phyloP scores from a whole-genome alignment of 106 monocot genomes.

The Cymbidium sinense region DNA sequence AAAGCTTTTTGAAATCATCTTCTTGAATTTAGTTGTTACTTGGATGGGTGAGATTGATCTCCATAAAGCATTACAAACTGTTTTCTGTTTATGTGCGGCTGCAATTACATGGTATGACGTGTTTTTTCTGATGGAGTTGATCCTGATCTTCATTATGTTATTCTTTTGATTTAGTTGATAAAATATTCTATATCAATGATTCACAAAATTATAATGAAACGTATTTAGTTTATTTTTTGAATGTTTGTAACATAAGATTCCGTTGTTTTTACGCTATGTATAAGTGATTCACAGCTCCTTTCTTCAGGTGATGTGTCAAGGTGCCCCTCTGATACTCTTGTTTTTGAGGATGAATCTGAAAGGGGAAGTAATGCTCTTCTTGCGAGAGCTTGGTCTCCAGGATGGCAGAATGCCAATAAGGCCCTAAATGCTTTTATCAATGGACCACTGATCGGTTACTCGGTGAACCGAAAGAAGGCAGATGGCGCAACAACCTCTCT shows the following conservation, averaged over 20 bases:
- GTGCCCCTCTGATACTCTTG: constrained; percentile 57
- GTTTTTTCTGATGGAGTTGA: not conserved
- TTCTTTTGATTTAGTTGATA: not conserved
- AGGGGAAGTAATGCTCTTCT: constrained; percentile 90
- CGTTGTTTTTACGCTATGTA: too few relatives aligned
- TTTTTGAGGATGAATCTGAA: constrained; percentile 88
- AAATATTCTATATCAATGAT: too few relatives aligned
- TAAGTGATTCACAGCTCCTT: not conserved
- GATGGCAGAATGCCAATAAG: constrained; percentile 89
- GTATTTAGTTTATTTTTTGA: not conserved
- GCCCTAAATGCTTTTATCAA: constrained; percentile 61
- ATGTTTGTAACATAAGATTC: not conserved
- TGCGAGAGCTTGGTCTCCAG: constrained; percentile 88
- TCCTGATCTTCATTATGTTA: not conserved
- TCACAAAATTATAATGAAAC: not conserved
- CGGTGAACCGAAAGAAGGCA: constrained; percentile 67
- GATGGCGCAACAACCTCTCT: constrained; percentile 88
- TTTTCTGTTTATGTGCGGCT: too few relatives aligned
- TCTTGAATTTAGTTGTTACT: not conserved
- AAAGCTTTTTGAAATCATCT: not conserved
- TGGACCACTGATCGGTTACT: constrained; percentile 70
- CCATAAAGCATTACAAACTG: too few relatives aligned
- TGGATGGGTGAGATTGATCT: not conserved
- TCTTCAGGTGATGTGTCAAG: constrained; percentile 40
- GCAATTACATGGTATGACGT: not conserved